phyloP scores from a whole-genome alignment of 805 yeast species.

The Myxozyma nipponensis region DNA sequence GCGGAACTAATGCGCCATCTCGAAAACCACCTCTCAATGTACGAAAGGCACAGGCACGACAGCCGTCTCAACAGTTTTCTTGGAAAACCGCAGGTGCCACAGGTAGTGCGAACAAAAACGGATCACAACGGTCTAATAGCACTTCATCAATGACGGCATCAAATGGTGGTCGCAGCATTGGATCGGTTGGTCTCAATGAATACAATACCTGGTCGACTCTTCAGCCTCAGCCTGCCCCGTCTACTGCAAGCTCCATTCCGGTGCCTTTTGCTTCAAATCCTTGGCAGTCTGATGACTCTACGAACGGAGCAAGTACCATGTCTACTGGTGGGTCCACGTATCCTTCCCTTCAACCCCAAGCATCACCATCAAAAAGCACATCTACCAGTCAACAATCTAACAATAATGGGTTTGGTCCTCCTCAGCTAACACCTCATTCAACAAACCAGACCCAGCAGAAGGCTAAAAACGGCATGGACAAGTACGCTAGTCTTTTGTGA shows the following conservation, averaged over 20 bases:
- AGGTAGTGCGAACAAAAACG: not conserved
- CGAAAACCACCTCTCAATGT: not conserved
- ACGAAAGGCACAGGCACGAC: not conserved
- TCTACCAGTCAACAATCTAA: no score
- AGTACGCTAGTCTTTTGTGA: slow-evolving; percentile 24
- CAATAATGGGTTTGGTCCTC: not conserved
- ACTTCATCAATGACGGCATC: not conserved
- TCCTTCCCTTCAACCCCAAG: not conserved
- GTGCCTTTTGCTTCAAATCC: slow-evolving; percentile 3
- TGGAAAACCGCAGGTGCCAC: not conserved
- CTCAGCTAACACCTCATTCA: slow-evolving; percentile 7
- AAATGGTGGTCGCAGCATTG: not conserved
- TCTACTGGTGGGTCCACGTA: no score
- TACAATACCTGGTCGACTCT: not conserved
- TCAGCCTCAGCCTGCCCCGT: not conserved
- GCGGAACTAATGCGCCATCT: not conserved
- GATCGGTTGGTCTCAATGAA: slow-evolving; percentile 1
- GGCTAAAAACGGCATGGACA: slow-evolving; percentile 8
- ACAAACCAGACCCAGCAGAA: not conserved
- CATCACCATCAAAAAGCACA: not conserved
- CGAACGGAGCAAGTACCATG: no score
- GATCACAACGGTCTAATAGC: not conserved
- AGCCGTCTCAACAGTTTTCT: not conserved
- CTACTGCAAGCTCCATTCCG: not conserved
- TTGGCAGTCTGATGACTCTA: slow-evolving; percentile 6